Base-by-base conservation (phyloP, 129 eudicot genomes). In the Chrysanthemum lavandulifolium region DNA sequence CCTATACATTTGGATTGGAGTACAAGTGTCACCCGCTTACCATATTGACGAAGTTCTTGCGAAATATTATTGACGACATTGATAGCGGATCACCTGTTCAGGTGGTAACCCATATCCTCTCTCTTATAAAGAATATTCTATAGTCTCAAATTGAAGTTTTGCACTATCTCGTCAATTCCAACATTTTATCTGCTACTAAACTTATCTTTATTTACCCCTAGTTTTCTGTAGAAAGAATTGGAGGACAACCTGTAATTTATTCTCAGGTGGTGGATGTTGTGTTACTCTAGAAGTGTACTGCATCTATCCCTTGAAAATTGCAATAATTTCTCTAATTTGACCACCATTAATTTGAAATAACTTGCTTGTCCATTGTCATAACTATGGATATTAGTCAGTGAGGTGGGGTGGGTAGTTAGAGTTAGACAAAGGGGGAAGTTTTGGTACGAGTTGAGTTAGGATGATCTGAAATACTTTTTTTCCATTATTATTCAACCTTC, bases 1-100 rank as follows among this genome's bases (percentile, higher is more conserved):
- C 73, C 49, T 90, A 77, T 66, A 87, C 87, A 60, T 82, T 87
- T 49, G 88, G 85, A 49, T 68, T 90, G 73, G 85, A 83, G 67
- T 86, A 83, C 65, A 77, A 49, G 59, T 83, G 74, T 49, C 76
- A 78, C 60, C 79, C 89, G 53, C 71, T 58, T 49, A 74, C 69
- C 71, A 83, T 87, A 61, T 70, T 90, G 82, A 58, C 62, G 31
- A 83, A 87, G 40, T 85, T 76, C 67, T 68, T 87, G 68, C 80
- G 49, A 67, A 79, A 76, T 54, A 80, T 56, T 65, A 52, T 71
- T 69, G 73, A 68, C 68, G 74, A 73, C 60, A 60, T 25, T 21
- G 62, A 78, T 16, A 80, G 67, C 60, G 73, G 73, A 45, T 82
- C 89, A 61, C 14, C 57, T 4, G 40, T 69, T 65, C 61, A 67